phyloP scores from a whole-genome alignment of 2,329 filamentous ascomycete genomes.

The Lasiodiplodia sp. region DNA sequence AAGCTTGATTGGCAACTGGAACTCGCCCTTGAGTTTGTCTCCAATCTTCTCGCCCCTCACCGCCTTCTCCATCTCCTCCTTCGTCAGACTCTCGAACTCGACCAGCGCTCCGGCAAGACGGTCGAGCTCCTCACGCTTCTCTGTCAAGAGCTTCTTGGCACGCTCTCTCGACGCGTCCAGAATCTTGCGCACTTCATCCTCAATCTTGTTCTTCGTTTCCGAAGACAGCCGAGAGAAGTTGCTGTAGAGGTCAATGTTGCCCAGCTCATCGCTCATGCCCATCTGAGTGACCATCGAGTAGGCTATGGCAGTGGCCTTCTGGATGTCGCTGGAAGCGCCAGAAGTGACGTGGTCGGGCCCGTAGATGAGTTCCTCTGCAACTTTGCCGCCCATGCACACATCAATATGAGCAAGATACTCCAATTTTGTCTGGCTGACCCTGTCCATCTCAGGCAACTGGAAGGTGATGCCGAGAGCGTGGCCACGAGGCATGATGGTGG shows the following conservation, averaged over 20 bases:
- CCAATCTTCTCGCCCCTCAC: slow-evolving; percentile 84
- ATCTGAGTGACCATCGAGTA: slow-evolving; percentile 88
- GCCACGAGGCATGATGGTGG: slow-evolving; percentile 93
- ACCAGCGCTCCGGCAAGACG: slow-evolving; percentile 86
- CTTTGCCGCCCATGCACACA: slow-evolving; percentile 83
- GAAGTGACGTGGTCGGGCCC: slow-evolving; percentile 91
- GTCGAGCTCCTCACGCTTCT: slow-evolving; percentile 84
- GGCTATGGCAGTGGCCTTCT: slow-evolving; percentile 79
- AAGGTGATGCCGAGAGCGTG: slow-evolving; percentile 86
- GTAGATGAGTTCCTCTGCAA: slow-evolving; percentile 90
- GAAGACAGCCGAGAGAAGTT: slow-evolving; percentile 84
- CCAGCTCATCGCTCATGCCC: slow-evolving; percentile 87
- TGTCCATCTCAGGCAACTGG: slow-evolving; percentile 88
- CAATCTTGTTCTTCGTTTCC: slow-evolving; percentile 85
- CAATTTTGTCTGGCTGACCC: slow-evolving; percentile 84
- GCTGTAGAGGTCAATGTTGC: slow-evolving; percentile 85
- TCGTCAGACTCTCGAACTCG: slow-evolving; percentile 91
- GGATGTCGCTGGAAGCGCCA: slow-evolving; percentile 84
- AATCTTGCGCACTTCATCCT: slow-evolving; percentile 84
- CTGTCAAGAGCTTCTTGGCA: slow-evolving; percentile 73
- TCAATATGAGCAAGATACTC: slow-evolving; percentile 85
- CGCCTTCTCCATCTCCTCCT: slow-evolving; percentile 88
- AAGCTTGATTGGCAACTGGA: slow-evolving; percentile 69
- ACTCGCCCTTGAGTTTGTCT: slow-evolving; percentile 63
- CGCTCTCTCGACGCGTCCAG: slow-evolving; percentile 83